Conservation (phyloP, 1,284 basidiomycete species). For the Lentinula novae-zelandiae region DNA sequence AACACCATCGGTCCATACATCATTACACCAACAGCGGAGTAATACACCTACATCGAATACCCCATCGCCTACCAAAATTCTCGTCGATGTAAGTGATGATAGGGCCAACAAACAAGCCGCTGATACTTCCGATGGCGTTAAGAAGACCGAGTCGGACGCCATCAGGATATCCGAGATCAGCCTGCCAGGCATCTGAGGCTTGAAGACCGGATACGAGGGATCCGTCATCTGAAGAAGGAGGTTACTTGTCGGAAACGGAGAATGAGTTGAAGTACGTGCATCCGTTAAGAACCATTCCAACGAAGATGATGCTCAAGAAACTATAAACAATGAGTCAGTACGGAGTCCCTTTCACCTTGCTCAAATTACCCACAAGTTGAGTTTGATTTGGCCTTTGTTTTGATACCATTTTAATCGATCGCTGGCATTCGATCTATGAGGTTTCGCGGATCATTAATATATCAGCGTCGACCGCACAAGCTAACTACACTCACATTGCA, state of each 20-base stretch:
- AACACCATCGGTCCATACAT: background rate
- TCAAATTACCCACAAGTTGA: background rate
- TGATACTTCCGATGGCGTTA: background rate
- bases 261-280: background rate
- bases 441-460: too few relatives aligned
- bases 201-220: background rate
- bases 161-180: background rate
- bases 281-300: background rate
- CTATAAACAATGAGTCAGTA: background rate
- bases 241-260: background rate
- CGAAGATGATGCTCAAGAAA: background rate
- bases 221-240: background rate
- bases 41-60: background rate
- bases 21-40: background rate
- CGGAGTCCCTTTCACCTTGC: background rate
- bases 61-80: background rate
- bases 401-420: background rate
- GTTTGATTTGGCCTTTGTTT: background rate
- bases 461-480: too few relatives aligned
- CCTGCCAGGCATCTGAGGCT: background rate
- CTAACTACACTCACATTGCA: background rate
- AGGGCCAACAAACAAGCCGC: background rate
- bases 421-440: background rate
- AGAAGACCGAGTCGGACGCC: background rate
- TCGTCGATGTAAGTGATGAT: background rate